Evolutionary conservation across 148 eudicot species (phyloP).

Genomic region (Cornus florida): DNA sequence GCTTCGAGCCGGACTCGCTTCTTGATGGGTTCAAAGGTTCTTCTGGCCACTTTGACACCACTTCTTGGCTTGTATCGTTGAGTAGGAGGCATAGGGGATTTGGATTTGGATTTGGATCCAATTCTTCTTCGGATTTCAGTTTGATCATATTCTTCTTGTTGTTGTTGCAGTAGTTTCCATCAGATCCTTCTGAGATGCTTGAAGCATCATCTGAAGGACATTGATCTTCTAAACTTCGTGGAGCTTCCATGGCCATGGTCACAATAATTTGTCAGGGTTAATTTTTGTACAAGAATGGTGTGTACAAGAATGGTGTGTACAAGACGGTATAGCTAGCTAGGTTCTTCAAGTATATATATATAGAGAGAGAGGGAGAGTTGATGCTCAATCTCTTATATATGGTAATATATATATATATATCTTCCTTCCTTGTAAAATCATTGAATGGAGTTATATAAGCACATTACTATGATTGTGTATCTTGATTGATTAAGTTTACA

Average conservation of each 20-base stretch:
- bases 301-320: not conserved
- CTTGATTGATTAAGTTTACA: not conserved
- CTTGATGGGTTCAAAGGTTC: not conserved
- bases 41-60: not conserved
- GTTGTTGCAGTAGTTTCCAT: not conserved
- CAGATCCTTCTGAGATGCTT: not conserved
- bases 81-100: not conserved
- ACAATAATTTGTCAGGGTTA: not conserved
- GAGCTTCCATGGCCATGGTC: not conserved
- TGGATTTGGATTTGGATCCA: too few relatives aligned
- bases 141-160: not conserved
- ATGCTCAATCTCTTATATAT: not conserved
- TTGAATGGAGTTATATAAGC: not conserved
- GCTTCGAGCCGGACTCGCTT: too few relatives aligned
- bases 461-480: not conserved
- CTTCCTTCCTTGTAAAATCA: not conserved
- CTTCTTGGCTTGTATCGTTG: not conserved
- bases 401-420: not conserved
- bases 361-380: too few relatives aligned
- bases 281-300: too few relatives aligned
- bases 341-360: not conserved
- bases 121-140: not conserved
- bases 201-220: conserved; percentile 1
- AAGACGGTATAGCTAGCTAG: too few relatives aligned
- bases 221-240: not conserved